Conservation (phyloP, 495 filamentous ascomycete genomes). For the Lepidopterella palustris region DNA sequence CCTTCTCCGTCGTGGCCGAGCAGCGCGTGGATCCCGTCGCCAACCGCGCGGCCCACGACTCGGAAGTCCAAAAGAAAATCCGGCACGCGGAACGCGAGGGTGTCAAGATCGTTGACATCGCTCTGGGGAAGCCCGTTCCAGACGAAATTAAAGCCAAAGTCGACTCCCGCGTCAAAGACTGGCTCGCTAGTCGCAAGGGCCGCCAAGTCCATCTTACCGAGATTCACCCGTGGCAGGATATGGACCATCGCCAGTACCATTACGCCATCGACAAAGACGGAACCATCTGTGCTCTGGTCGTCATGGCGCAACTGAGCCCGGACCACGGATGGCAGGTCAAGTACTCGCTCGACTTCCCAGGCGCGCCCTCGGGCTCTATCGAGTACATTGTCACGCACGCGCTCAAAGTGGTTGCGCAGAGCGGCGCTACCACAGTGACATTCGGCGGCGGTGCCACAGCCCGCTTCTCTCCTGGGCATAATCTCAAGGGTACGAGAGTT, state of each 20-base stretch:
- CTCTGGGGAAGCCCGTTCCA: conserved; percentile 52
- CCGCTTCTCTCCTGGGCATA: conserved; percentile 63
- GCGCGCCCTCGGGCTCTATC: conserved; percentile 69
- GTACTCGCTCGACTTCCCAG: conserved; percentile 79
- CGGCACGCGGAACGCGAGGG: conserved; percentile 73
- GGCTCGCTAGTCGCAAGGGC: conserved; percentile 71
- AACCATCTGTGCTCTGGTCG: conserved; percentile 63
- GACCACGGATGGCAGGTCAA: conserved; percentile 81
- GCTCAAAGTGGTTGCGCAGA: conserved; percentile 59
- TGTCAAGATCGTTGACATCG: conserved; percentile 62
- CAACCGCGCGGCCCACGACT: conserved; percentile 49
- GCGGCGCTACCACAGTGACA: conserved; percentile 60
- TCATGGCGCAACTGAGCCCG: conserved; percentile 67
- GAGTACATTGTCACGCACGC: conserved; percentile 71
- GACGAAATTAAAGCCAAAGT: conserved; percentile 58
- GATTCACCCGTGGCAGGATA: conserved; percentile 74
- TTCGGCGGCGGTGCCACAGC: conserved; percentile 71
- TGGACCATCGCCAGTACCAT: conserved; percentile 71
- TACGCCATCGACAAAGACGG: conserved; percentile 63
- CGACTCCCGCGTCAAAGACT: conserved; percentile 67
- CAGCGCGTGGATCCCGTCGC: conserved; percentile 64
- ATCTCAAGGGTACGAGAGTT: conserved; percentile 65
- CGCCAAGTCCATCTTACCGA: conserved; percentile 80
- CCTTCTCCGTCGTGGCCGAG: conserved; percentile 75
- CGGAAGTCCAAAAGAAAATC: conserved; percentile 60